phyloP scores from a whole-genome alignment of 2,329 filamentous ascomycete species.

The Xylaria sp. region DNA sequence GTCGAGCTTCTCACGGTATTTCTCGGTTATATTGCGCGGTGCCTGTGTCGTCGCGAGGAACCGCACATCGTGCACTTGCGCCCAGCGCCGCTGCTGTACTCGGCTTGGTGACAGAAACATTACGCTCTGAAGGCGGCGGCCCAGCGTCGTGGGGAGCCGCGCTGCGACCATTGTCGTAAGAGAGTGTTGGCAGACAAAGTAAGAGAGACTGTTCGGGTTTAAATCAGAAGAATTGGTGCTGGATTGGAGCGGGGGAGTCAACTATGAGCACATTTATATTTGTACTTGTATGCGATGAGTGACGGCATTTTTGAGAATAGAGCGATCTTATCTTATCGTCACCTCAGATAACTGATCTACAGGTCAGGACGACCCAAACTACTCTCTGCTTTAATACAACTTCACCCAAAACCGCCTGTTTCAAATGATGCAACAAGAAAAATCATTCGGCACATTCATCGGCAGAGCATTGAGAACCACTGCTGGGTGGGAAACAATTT shows the following conservation, averaged over 20 bases:
- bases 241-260: background rate
- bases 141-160: conserved; percentile 36
- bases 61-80: conserved; percentile 90
- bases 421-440: too few relatives aligned
- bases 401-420: too few relatives aligned
- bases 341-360: background rate
- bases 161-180: conserved; percentile 27
- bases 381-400: too few relatives aligned
- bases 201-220: background rate
- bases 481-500: too few relatives aligned
- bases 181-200: background rate
- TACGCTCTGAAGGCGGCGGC: conserved; percentile 35
- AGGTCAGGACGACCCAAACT: too few relatives aligned
- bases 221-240: background rate
- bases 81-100: conserved; percentile 80
- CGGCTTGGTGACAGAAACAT: conserved; percentile 23
- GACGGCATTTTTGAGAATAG: background rate
- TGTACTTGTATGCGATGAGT: background rate
- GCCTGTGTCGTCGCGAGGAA: conserved; percentile 84
- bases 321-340: conserved; percentile 34
- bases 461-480: too few relatives aligned
- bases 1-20: conserved; percentile 87
- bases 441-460: too few relatives aligned
- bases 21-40: conserved; percentile 77
- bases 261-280: background rate